Conservation (phyloP, 331 rosid genomes). For the Quercus tomentella region DNA sequence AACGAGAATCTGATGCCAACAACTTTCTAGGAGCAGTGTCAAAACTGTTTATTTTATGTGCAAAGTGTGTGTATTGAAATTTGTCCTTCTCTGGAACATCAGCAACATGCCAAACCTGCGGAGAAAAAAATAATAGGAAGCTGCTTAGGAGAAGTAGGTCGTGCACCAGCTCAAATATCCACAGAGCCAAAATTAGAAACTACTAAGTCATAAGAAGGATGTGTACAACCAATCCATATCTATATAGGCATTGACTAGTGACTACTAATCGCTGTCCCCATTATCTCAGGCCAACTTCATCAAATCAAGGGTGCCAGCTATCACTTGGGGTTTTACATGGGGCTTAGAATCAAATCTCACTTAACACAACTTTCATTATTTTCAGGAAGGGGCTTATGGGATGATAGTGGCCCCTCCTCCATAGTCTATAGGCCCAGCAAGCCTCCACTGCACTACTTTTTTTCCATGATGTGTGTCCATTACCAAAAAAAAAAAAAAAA, state of each 20-base stretch:
- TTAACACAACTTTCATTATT: not conserved
- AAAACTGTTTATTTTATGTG: slow-evolving; percentile 85
- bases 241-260: not conserved
- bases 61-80: slow-evolving; percentile 73
- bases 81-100: slow-evolving; percentile 62
- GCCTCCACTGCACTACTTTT: not conserved
- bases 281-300: not conserved
- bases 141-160: not conserved
- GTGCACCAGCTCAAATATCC: slow-evolving; percentile 12
- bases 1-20: slow-evolving; percentile 90
- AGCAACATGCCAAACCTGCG: slow-evolving; percentile 86
- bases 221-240: not conserved
- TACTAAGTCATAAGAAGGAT: not conserved
- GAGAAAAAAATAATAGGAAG: slow-evolving; percentile 6
- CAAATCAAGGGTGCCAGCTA: not conserved
- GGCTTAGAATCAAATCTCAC: not conserved
- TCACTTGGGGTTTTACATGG: not conserved
- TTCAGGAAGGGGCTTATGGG: not conserved
- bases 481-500: not conserved
- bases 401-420: not conserved
- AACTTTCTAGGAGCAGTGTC: slow-evolving; percentile 74
- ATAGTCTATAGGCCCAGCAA: not conserved
- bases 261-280: not conserved
- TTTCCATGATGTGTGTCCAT: not conserved
- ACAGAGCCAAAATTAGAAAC: not conserved